Base-by-base conservation (phyloP, 345 rosid genomes). In the Psidium friedrichsthalianum region DNA sequence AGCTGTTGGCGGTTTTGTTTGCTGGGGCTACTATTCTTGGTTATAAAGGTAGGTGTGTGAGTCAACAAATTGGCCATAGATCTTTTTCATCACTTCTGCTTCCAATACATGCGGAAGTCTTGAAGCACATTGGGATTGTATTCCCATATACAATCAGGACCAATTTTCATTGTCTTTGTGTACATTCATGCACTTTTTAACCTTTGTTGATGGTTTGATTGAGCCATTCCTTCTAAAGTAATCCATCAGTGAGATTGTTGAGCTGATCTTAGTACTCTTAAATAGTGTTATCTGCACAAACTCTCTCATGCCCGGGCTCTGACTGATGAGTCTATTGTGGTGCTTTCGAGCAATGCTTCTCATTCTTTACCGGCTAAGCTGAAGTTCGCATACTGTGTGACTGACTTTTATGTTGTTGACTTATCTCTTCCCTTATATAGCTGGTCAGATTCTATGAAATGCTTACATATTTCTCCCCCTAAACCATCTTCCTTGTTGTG, bases 21-120 rank as follows among this genome's bases (percentile, higher is more conserved):
- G 98, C 98, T 85, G 99, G 98, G n/a, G 96, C 99, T 86, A 86
- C 98, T 44, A 80, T 97, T 82, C 93, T 96, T 12, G 99, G 99
- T 82, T 94, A 86, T 85, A 95, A 90, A 94, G 98, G 99, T 97
- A n/a, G 83, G 85, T 15, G 18, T 82, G 82, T 0, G 0, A 1
- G 2, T 51, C 52, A n/a, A 15, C 1, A n/a, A n/a, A 15, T 57
- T 2, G 2, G 78, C n/a, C 54, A 16, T 12, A 16, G 16, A 84
- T 54, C 56, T 52, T 27, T 56, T n/a, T 27, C 8, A 51, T 85
- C 10, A 2, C 42, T 25, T 36, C 74, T 40, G 51, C 36, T 69
- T 49, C 27, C 32, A 1, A 25, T 78, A 42, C 25, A 36, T 36
- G 7, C 36, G n/a, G 47, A 6, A 69, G 2, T 69, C 7, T 69